Percentiles rank a stretch among this genome's conserved stretches.
Evolutionary conservation across 306 rosid species (phyloP).

Genomic region (Inga laurina): DNA sequence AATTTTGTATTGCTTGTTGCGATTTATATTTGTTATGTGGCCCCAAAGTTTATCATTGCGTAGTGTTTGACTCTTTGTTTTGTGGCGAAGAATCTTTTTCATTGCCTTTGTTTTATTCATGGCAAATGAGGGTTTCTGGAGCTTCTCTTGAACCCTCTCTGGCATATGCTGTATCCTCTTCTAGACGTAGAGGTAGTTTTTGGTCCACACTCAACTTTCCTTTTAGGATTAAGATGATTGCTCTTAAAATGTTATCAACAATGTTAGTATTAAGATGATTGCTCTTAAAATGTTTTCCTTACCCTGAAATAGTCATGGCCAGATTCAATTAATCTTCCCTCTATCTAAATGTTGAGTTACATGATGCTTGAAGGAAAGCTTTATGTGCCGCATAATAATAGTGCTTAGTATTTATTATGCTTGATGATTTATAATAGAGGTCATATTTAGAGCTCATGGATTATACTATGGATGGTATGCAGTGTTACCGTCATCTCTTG

Average conservation of each 20-base stretch:
- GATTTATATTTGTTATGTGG: slow-evolving; percentile 14
- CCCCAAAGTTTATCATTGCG: not conserved
- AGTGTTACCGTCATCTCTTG: slow-evolving; percentile 8
- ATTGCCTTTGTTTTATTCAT: slow-evolving; percentile 15
- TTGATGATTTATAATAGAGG: not conserved
- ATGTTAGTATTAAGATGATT: slow-evolving; percentile 7
- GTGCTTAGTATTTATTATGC: not conserved
- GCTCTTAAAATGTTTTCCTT: slow-evolving; percentile 12
- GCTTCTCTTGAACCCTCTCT: not conserved
- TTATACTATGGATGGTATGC: slow-evolving; percentile 13
- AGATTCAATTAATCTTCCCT: not conserved
- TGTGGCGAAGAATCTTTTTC: slow-evolving; percentile 15
- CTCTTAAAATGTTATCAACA: not conserved
- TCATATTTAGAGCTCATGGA: not conserved
- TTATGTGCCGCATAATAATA: not conserved
- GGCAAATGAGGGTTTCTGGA: not conserved
- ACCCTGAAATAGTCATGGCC: not conserved
- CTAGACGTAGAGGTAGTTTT: not conserved
- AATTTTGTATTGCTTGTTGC: slow-evolving; percentile 6
- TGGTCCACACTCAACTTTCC: not conserved
- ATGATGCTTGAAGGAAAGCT: slow-evolving; percentile 11
- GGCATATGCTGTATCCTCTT: not conserved
- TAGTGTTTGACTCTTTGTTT: slow-evolving; percentile 12
- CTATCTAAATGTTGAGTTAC: slow-evolving; percentile 12
- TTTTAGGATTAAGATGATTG: slow-evolving; percentile 1